Percentiles rank a stretch among this genome's conserved stretches.
These are phyloP conservation scores for Oemleria cerasiformis DNA, from an alignment of 306 rosid species.

Conservation along the genomic window DNA sequence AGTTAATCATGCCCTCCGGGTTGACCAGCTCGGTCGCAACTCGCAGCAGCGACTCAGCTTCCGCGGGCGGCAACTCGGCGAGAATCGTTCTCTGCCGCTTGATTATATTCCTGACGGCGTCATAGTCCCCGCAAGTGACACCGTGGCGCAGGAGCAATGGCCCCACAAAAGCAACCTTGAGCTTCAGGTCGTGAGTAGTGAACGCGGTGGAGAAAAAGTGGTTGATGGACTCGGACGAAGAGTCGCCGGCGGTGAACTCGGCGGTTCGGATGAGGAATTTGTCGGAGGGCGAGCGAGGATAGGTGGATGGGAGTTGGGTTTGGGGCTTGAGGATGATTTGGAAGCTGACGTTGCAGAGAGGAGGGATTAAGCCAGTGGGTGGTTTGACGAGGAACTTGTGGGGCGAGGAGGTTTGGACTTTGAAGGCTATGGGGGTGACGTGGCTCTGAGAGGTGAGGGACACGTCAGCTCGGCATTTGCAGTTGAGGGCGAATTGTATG, in stretches of 20 bases:
- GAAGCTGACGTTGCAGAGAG: conserved; percentile 53
- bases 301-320: conserved; percentile 46
- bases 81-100: conserved; percentile 54
- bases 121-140: conserved; percentile 41
- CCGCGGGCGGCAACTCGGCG: conserved; percentile 31
- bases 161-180: conserved; percentile 68
- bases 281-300: conserved; percentile 71
- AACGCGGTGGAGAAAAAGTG: conserved; percentile 32
- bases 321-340: conserved; percentile 81
- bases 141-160: conserved; percentile 50
- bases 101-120: conserved; percentile 50
- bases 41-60: conserved; percentile 49
- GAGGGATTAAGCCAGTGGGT: conserved; percentile 55
- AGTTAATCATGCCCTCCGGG: conserved; percentile 59
- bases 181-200: conserved; percentile 38
- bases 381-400: conserved; percentile 78
- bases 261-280: conserved; percentile 61
- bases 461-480: conserved; percentile 67
- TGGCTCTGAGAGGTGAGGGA: conserved; percentile 43
- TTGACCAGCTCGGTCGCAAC: conserved; percentile 52
- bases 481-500: conserved; percentile 49
- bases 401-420: conserved; percentile 75
- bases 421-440: conserved; percentile 55
- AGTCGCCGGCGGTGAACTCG: conserved; percentile 2
- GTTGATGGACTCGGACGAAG: conserved; percentile 9